A percentile compares a stretch with the other conserved stretches of the same genome.
These are phyloP conservation scores for Hibiscus mutabilis DNA, from an alignment of 345 rosid genomes.

Conservation along the genomic window DNA sequence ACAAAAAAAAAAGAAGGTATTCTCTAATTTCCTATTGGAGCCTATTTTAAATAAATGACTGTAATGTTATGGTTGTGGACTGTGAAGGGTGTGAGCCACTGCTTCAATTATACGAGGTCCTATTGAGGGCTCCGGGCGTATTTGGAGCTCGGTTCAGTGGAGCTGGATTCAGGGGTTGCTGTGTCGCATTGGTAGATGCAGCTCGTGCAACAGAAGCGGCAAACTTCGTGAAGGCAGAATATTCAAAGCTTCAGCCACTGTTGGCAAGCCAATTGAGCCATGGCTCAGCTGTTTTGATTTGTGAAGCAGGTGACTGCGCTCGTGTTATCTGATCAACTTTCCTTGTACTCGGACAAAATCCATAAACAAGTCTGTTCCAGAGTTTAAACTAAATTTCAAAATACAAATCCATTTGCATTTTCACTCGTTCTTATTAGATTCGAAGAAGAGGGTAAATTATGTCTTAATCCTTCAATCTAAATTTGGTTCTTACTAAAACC, in stretches of 20 bases:
- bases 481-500: too few species aligned
- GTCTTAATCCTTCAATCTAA: too few species aligned
- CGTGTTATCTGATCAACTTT: too few species aligned
- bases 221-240: constrained; percentile 49
- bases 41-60: not conserved
- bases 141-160: constrained; percentile 88
- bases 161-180: constrained; percentile 92
- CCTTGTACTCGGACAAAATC: not conserved
- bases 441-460: too few species aligned
- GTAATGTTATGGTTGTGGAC: not conserved
- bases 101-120: constrained; percentile 66
- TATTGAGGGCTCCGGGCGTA: constrained; percentile 69
- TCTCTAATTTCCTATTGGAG: not conserved
- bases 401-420: too few species aligned
- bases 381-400: too few species aligned
- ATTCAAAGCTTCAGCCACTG: constrained; percentile 57
- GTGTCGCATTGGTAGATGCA: constrained; percentile 66
- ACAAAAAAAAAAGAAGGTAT: not conserved
- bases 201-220: constrained; percentile 58
- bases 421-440: too few species aligned
- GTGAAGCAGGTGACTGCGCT: constrained; percentile 35
- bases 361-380: too few species aligned
- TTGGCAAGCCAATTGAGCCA: constrained; percentile 41
- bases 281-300: constrained; percentile 44
- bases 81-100: constrained; percentile 59